Evolutionary conservation across 176 grass and related monocot genomes (phyloP), one percentile per base, ranked within the genome.

Genomic region (Triticum timopheevii): DNA sequence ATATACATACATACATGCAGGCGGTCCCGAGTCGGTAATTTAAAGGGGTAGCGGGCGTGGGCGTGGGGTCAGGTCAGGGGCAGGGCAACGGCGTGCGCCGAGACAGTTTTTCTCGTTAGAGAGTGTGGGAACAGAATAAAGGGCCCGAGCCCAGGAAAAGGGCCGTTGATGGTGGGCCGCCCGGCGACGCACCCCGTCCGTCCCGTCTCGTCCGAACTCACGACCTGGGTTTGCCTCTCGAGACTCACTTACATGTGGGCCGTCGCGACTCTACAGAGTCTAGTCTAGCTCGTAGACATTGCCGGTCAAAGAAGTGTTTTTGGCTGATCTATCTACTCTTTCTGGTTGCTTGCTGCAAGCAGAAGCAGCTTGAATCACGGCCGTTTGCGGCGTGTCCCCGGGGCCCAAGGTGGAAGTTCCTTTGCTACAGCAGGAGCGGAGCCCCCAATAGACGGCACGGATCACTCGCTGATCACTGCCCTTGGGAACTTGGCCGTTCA

Each of bases 41-140:
- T 76, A 52, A 30, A 16, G 39, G 70, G 8, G 4, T 11, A 11
- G 40, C 40, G 49, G 49, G 5, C 50, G 16, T 30, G 49, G 49
- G 5, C 50, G 16, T 30, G 72, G 40, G 72, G 23, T 27, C 22
- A 44, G 33, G 16, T n/a, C 34, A 4, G 35, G 35, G 31, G 3
- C 38, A 44, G 69, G 20, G 49, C 8, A n/a, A 34, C 8, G 76
- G 76, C 85, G 89, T 87, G 85, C 47, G 85, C 70, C 9, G 38
- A 70, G 85, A 63, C 81, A 81, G 89, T 91, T 91, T 91, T 91
- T 87, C 85, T 91, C 69, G 89, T 91, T 91, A 62, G 50, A 7
- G 61, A 15, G 89, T 87, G 79, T 87, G 79, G 69, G 89, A 80
- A 69, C 76, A 39, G 89, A 79, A 65, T 39, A 84, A 87, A 87